Percentiles rank a stretch among this genome's conserved stretches.
phyloP scores from a whole-genome alignment of 352 stramenopile species.

The Lagenidium giganteum region DNA sequence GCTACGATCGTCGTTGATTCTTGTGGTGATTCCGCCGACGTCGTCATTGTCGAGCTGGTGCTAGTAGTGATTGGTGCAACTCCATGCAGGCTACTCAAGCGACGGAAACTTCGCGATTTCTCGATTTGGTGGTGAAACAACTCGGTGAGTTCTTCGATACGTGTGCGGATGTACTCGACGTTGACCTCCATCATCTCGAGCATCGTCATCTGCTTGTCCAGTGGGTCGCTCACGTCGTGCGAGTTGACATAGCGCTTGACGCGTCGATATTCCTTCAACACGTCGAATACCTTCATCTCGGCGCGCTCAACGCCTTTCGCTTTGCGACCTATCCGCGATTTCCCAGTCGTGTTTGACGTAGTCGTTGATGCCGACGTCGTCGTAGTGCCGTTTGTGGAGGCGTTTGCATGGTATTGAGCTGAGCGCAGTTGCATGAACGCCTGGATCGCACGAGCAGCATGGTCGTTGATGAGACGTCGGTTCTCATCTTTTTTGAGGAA shows the following conservation, averaged over 20 bases:
- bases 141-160: slow-evolving; percentile 65
- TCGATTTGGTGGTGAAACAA: slow-evolving; percentile 33
- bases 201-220: slow-evolving; percentile 83
- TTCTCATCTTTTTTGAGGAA: slow-evolving; percentile 78
- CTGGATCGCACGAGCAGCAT: slow-evolving; percentile 57
- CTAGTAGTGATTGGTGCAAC: slow-evolving; percentile 3
- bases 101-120: slow-evolving; percentile 1
- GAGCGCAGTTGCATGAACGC: slow-evolving; percentile 52
- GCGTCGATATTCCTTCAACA: slow-evolving; percentile 47
- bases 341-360: background rate
- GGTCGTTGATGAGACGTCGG: slow-evolving; percentile 44
- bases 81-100: slow-evolving; percentile 11
- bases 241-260: slow-evolving; percentile 56
- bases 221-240: slow-evolving; percentile 64
- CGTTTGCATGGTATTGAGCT: slow-evolving; percentile 25
- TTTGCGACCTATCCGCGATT: slow-evolving; percentile 7
- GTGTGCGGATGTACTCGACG: slow-evolving; percentile 75
- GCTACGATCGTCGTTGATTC: no score
- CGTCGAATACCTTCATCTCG: slow-evolving; percentile 59
- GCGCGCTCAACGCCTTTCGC: slow-evolving; percentile 17
- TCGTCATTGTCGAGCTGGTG: no score
- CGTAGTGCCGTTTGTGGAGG: slow-evolving; percentile 1
- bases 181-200: slow-evolving; percentile 85
- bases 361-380: slow-evolving; percentile 2
- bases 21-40: no score